Conservation (phyloP, 495 filamentous ascomycete species). For the Trichocladium uniseriatum region DNA sequence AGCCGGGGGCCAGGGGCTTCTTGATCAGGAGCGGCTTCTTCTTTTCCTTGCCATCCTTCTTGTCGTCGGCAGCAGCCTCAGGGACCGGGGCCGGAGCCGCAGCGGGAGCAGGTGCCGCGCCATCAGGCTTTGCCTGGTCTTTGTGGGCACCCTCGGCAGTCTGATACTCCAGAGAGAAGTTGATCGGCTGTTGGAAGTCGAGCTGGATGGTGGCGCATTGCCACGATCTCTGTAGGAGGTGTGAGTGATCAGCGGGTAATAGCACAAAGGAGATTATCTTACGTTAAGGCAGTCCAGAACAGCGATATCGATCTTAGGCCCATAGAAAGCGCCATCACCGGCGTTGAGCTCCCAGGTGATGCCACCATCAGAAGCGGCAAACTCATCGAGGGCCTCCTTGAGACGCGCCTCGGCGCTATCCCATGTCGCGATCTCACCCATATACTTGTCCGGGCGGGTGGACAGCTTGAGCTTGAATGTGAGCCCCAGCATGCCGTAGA, state of each 20-base stretch:
- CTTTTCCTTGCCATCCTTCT: slow-evolving; percentile 27
- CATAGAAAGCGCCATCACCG: slow-evolving; percentile 96
- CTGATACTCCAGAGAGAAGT: slow-evolving; percentile 33
- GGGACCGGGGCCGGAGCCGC: slow-evolving; percentile 26
- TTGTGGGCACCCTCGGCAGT: slow-evolving; percentile 47
- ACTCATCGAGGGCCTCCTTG: slow-evolving; percentile 66
- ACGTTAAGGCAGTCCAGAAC: slow-evolving; percentile 30
- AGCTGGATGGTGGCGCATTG: slow-evolving; percentile 97
- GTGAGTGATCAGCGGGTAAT: slow-evolving; percentile 38
- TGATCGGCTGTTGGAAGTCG: slow-evolving; percentile 85
- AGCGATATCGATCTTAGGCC: slow-evolving; percentile 81
- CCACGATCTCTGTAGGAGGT: slow-evolving; percentile 27
- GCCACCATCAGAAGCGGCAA: slow-evolving; percentile 49
- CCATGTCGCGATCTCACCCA: slow-evolving; percentile 84
- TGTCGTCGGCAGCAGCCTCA: slow-evolving; percentile 25
- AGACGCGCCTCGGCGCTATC: slow-evolving; percentile 73
- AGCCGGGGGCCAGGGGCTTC: slow-evolving; percentile 54
- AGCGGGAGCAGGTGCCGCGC: slow-evolving; percentile 27
- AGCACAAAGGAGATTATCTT: background rate
- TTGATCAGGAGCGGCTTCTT: slow-evolving; percentile 28
- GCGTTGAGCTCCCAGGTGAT: slow-evolving; percentile 79
- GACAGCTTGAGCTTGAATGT: slow-evolving; percentile 95
- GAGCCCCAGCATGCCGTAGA: slow-evolving; percentile 89
- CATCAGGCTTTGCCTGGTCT: slow-evolving; percentile 20
- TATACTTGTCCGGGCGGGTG: slow-evolving; percentile 84